Evolutionary conservation across 2,329 filamentous ascomycete species (phyloP), one percentile per base, ranked within the genome.

Genomic region (Penicillium digitatum): DNA sequence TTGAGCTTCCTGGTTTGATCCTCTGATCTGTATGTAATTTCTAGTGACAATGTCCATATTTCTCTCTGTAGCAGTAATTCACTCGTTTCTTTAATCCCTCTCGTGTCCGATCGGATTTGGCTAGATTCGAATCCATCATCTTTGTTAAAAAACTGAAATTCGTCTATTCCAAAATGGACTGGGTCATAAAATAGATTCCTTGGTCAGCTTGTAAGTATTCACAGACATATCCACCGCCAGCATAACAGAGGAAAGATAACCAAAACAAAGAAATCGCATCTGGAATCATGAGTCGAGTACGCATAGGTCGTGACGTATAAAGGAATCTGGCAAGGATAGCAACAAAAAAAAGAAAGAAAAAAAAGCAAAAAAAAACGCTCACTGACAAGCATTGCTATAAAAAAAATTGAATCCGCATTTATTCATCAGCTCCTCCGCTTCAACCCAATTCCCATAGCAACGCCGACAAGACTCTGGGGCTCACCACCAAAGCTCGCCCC

Each of bases 391-490:
- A 49, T 27, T 37, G 50, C n/a, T 52, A 22, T 16, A 16, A 24
- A 29, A 24, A 49, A 20, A 18, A 48, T n/a, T n/a, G n/a, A 5
- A 11, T 37, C 5, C 8, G 2, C 20, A 47, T n/a, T 14, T 47
- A n/a, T 3, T 63, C 49, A 65, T 65, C 52, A 67, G 48, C 64
- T 71, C 48, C 57, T 60, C 44, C 66, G 61, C n/a, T 61, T 54
- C 32, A 55, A 44, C 18, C 58, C 62, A 40, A 66, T 64, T 4
- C 70, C 69, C 51, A 74, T 62, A 16, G 72, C 72, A 54, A 74
- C 69, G 0, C 70, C 72, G 1, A 74, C 67, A 12, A 74, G 57
- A 54, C 72, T 72, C 47, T 70, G 71, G 5, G 69, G 69, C 35
- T 66, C 68, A n/a, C 61, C 64, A 9, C 62, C 62, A 35, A 68